Percentiles rank a stretch among this genome's conserved stretches.
phyloP scores from a whole-genome alignment of 495 filamentous ascomycete genomes.

The Usnea hakonensis region DNA sequence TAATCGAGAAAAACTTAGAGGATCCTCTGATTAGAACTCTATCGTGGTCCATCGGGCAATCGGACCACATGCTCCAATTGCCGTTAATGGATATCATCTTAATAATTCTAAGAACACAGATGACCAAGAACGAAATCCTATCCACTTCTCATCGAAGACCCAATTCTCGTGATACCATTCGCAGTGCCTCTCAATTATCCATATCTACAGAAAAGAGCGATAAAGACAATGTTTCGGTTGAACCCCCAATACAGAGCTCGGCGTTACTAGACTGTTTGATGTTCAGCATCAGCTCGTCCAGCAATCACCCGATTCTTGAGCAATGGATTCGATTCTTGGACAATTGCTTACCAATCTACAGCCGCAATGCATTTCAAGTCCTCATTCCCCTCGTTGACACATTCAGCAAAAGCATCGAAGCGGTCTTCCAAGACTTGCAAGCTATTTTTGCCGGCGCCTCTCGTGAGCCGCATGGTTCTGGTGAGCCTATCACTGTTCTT shows the following conservation, averaged over 20 bases:
- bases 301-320: slow-evolving; percentile 70
- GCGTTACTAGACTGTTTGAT: slow-evolving; percentile 75
- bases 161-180: slow-evolving; percentile 38
- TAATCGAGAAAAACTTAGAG: slow-evolving; percentile 67
- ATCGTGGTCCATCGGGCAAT: slow-evolving; percentile 50
- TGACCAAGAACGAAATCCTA: slow-evolving; percentile 30
- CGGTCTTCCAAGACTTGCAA: slow-evolving; percentile 58
- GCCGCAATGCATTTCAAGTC: slow-evolving; percentile 77
- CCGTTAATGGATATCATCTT: slow-evolving; percentile 68
- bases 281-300: slow-evolving; percentile 67
- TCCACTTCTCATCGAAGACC: slow-evolving; percentile 38
- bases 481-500: slow-evolving; percentile 49
- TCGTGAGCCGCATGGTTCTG: slow-evolving; percentile 35
- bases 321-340: slow-evolving; percentile 86
- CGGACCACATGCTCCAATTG: slow-evolving; percentile 61
- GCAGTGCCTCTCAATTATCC: slow-evolving; percentile 42
- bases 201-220: slow-evolving; percentile 42
- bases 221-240: slow-evolving; percentile 29
- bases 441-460: slow-evolving; percentile 43
- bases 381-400: slow-evolving; percentile 85
- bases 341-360: slow-evolving; percentile 75
- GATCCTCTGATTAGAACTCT: slow-evolving; percentile 63
- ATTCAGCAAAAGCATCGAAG: slow-evolving; percentile 66
- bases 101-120: slow-evolving; percentile 58
- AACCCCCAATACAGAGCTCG: slow-evolving; percentile 51